Conservation (phyloP, 2,329 filamentous ascomycete species). For the Pseudocercospora fuligena region DNA sequence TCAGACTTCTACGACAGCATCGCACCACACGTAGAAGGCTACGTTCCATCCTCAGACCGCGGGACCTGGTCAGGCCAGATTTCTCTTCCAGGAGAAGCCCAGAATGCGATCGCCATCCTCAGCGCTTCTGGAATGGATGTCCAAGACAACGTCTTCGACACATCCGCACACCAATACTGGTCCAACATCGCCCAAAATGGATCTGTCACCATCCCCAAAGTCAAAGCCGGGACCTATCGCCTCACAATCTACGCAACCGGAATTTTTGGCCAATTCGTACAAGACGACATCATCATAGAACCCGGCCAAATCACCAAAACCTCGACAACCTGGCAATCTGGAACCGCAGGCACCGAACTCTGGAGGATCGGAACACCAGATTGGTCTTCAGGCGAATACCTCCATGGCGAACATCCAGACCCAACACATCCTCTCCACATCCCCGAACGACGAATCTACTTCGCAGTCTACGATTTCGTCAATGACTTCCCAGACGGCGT, state of each 20-base stretch:
- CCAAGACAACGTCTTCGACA: conserved; percentile 63
- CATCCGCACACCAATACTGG: conserved; percentile 68
- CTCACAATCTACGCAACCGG: conserved; percentile 67
- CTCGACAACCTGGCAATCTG: conserved; percentile 57
- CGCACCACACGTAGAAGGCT: conserved; percentile 63
- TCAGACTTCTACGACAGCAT: conserved; percentile 67
- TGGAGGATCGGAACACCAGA: conserved; percentile 68
- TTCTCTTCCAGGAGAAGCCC: conserved; percentile 57
- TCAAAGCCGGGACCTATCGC: conserved; percentile 64
- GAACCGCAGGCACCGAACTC: conserved; percentile 62
- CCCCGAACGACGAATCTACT: conserved; percentile 66
- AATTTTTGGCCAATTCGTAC: conserved; percentile 64
- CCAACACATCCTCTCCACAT: conserved; percentile 56
- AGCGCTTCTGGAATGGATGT: conserved; percentile 58
- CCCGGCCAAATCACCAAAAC: conserved; percentile 49
- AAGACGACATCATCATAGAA: conserved; percentile 56
- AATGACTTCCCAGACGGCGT: conserved; percentile 65
- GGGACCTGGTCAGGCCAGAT: conserved; percentile 58
- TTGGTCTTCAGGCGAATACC: conserved; percentile 64
- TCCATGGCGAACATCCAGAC: conserved; percentile 60
- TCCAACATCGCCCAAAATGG: conserved; percentile 56
- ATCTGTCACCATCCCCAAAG: conserved; percentile 56
- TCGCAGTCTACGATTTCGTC: conserved; percentile 63
- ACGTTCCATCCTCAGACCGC: conserved; percentile 58
- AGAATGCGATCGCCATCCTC: conserved; percentile 61